Base-by-base conservation (phyloP, 768 basidiomycete genomes). In the Gymnopilus dilepis region DNA sequence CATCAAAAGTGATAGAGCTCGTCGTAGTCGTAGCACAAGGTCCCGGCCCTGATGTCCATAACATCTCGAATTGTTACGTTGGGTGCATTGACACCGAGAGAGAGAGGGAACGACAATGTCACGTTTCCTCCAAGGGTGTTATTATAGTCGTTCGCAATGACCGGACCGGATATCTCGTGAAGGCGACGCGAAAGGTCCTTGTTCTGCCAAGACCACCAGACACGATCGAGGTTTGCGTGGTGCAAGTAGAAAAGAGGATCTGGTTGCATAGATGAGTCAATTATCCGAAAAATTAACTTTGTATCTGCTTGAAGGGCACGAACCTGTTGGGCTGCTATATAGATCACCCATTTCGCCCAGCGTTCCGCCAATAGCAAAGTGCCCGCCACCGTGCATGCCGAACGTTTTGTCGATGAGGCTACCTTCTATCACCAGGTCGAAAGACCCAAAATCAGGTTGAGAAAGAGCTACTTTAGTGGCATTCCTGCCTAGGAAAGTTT, bases 231-330 rank as follows among this genome's bases (percentile, higher is more conserved):
- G 59, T 77, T 78, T 9, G 73, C 69, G 58, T 80, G 77, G 61
- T 78, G 77, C 8, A 79, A 68, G 61, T 76, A 78, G 69, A 79
- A 80, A 11, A 81, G 42, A 4, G 77, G 77, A 48, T 79, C 77
- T 78, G 43, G 28, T 42, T 38, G 31, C 45, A 28, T 17, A 33
- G 38, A 21, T 38, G 21, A 59, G 37, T 38, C 7, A 31, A 11
- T 55, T 22, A 26, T 45, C n/a, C 31, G 7, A 37, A 13, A 37
- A 55, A 2, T 21, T 30, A 12, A 7, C 11, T 28, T 12, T 26
- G 21, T 6, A 38, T 34, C 19, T 28, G 31, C 6, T 38, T 22
- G 9, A 30, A 9, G 4, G 21, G 28, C 33, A 41, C 30, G 26
- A 38, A 63, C 61, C 61, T 33, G 51, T 48, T 6, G 61, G 61